Percentiles rank a stretch among this genome's conserved stretches.
phyloP scores from a whole-genome alignment of 2,329 filamentous ascomycete genomes.

The Purpureocillium takamizusanense region DNA sequence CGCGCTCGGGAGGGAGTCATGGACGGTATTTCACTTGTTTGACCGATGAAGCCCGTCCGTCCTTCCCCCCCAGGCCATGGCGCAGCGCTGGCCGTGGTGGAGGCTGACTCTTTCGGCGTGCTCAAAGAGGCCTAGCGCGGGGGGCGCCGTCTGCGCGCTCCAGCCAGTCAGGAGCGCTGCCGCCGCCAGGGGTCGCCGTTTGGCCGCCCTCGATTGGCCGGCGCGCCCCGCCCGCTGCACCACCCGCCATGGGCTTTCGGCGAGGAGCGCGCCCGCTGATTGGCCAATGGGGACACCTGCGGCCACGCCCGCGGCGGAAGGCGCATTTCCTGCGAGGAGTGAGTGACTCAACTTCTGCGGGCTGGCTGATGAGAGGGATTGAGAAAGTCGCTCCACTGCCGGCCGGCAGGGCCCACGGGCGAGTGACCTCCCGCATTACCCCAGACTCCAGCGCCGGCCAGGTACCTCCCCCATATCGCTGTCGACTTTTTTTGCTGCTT shows the following conservation, averaged over 20 bases:
- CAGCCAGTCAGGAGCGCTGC: constrained; percentile 17
- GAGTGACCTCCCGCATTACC: constrained; percentile 5
- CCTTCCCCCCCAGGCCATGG: constrained; percentile 8
- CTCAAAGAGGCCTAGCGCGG: constrained; percentile 27
- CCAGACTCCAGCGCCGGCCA: constrained; percentile 3
- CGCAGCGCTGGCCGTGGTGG: constrained; percentile 19
- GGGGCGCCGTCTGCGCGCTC: constrained; percentile 1
- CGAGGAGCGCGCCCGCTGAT: constrained; percentile 19
- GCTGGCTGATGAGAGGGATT: too few species aligned
- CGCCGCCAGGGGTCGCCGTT: constrained; percentile 6
- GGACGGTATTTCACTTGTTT: constrained; percentile 23
- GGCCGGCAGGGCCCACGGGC: background rate
- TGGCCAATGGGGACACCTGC: constrained; percentile 22
- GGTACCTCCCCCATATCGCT: constrained; percentile 1
- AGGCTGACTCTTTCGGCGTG: constrained; percentile 35
- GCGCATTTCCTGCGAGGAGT: too few species aligned
- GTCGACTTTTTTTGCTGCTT: too few species aligned
- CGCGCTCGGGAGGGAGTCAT: constrained; percentile 20
- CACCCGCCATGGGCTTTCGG: constrained; percentile 21
- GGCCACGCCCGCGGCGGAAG: too few species aligned
- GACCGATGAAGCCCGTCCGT: background rate
- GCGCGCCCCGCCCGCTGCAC: constrained; percentile 7
- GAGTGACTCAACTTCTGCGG: constrained; percentile 21
- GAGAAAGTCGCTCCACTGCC: too few species aligned
- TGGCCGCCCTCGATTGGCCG: constrained; percentile 16